Conservation (phyloP, 2,329 filamentous ascomycete species). For the Paraphoma sp. region DNA sequence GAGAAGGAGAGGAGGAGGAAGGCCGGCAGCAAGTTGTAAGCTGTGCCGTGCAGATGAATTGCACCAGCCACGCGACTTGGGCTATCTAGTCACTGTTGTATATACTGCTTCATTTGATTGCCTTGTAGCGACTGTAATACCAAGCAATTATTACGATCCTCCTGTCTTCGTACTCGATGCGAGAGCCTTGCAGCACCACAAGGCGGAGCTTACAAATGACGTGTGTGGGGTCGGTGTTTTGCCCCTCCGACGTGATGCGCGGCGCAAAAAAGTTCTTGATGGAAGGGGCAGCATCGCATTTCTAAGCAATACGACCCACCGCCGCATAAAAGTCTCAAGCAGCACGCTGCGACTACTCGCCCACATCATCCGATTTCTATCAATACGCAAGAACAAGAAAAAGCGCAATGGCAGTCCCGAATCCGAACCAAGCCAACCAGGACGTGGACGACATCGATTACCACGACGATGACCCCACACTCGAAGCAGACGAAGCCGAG, state of each 20-base stretch:
- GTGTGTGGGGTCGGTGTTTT: slow-evolving; percentile 27
- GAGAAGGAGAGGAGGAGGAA: slow-evolving; percentile 73
- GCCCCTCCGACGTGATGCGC: slow-evolving; percentile 3
- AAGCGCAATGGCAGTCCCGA: slow-evolving; percentile 31
- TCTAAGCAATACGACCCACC: slow-evolving; percentile 37
- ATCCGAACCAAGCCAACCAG: slow-evolving; percentile 35
- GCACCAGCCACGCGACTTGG: no score
- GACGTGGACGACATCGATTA: slow-evolving; percentile 48
- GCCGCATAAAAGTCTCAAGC: slow-evolving; percentile 14
- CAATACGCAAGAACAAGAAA: neutral
- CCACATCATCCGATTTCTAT: neutral
- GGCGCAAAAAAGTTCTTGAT: slow-evolving; percentile 42
- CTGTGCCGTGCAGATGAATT: neutral
- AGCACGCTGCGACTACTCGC: neutral
- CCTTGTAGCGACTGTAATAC: no score
- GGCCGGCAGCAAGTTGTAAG: slow-evolving; percentile 10
- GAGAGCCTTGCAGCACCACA: neutral
- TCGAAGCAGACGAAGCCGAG: slow-evolving; percentile 77
- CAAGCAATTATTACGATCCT: no score
- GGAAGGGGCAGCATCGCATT: slow-evolving; percentile 33
- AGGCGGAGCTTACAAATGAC: slow-evolving; percentile 35
- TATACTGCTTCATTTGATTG: no score
- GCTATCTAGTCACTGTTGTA: no score
- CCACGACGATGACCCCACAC: slow-evolving; percentile 72
- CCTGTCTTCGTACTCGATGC: no score